A percentile compares a stretch with the other conserved stretches of the same genome.
Conservation (phyloP, 2,329 filamentous ascomycete genomes). For the Chrysosporium queenslandicum region DNA sequence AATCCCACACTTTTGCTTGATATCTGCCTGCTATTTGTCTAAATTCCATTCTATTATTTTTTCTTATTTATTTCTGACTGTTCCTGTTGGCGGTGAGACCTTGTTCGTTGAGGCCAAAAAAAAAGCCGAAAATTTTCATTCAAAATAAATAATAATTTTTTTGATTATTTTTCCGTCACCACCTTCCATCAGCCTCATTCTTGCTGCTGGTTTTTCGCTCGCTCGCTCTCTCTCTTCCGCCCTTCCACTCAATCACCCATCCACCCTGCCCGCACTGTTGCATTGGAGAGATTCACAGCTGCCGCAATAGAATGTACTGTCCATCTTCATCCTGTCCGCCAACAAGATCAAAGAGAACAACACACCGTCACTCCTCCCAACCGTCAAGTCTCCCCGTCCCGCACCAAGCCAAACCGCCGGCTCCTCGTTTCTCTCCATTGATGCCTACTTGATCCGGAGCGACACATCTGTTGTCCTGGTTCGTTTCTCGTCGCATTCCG, state of each 20-base stretch:
- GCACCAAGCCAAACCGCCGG: not conserved
- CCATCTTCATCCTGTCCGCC: constrained; percentile 5
- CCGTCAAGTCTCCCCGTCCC: not conserved
- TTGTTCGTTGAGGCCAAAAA: not conserved
- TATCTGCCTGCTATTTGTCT: not conserved
- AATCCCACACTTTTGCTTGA: not conserved
- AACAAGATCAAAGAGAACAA: constrained; percentile 9
- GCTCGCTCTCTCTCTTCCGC: not conserved
- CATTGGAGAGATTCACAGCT: not conserved
- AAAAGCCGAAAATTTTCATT: constrained; percentile 4
- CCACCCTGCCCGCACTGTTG: not conserved
- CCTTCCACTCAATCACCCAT: too few species aligned
- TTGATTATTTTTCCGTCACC: not conserved
- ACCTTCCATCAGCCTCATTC: constrained; percentile 9
- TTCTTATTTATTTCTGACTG: not conserved
- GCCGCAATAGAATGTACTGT: constrained; percentile 12
- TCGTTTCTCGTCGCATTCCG: not conserved
- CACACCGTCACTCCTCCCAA: constrained; percentile 1
- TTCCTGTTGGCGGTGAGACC: constrained; percentile 11
- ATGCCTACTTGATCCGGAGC: constrained; percentile 3
- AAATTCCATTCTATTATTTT: not conserved
- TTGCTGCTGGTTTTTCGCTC: not conserved
- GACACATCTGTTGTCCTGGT: not conserved
- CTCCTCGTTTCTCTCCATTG: constrained; percentile 6
- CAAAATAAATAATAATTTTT: not conserved